These are phyloP conservation scores for Cocos nucifera DNA, from an alignment of 176 grass and related monocot species.

Conservation along the genomic window DNA sequence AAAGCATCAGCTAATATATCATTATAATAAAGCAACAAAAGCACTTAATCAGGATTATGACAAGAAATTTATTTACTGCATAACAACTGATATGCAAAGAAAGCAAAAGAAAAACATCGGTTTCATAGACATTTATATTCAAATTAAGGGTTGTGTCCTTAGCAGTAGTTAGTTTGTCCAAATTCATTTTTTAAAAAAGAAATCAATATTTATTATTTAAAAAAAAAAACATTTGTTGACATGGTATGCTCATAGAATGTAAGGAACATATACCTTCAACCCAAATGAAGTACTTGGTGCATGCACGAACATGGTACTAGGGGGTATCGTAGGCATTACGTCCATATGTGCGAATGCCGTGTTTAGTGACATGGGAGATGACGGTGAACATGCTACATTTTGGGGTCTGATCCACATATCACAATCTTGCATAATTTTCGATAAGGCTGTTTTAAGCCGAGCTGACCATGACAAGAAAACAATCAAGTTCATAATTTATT, in stretches of 20 bases:
- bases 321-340: slow-evolving; percentile 76
- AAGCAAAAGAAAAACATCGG: too few species aligned
- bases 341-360: slow-evolving; percentile 64
- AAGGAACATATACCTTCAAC: slow-evolving; percentile 53
- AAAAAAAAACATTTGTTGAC: slow-evolving; percentile 11
- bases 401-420: slow-evolving; percentile 90
- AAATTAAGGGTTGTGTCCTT: too few species aligned
- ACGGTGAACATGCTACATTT: slow-evolving; percentile 45
- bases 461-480: slow-evolving; percentile 40
- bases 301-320: slow-evolving; percentile 49
- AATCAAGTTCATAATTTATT: background rate
- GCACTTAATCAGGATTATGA: too few species aligned
- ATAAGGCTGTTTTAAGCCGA: slow-evolving; percentile 70
- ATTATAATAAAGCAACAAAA: too few species aligned
- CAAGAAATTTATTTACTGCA: too few species aligned
- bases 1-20: too few species aligned
- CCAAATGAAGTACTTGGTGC: slow-evolving; percentile 42
- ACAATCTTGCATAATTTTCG: slow-evolving; percentile 93
- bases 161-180: too few species aligned
- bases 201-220: slow-evolving; percentile 1
- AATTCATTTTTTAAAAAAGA: too few species aligned
- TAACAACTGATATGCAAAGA: too few species aligned
- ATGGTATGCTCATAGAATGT: too few species aligned
- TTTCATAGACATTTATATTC: too few species aligned
- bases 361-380: slow-evolving; percentile 49